These are phyloP conservation scores for Babesia ovata DNA, from an alignment of 169 alveolate genomes.

Conservation along the genomic window DNA sequence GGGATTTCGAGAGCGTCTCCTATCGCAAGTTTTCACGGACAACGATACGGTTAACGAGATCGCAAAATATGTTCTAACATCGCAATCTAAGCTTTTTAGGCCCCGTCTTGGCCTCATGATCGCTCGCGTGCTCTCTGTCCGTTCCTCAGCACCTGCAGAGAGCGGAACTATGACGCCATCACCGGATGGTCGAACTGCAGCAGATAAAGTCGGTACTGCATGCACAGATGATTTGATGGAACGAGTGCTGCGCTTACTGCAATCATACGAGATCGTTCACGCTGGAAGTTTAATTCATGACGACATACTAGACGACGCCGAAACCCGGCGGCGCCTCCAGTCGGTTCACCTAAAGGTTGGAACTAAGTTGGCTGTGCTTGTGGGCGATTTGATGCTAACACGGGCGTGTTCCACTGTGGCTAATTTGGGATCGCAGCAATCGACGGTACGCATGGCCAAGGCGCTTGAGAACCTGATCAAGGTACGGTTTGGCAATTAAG, in stretches of 20 bases:
- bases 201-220: background rate
- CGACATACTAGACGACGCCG: slow-evolving; percentile 81
- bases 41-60: slow-evolving; percentile 20
- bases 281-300: slow-evolving; percentile 83
- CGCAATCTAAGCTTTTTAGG: slow-evolving; percentile 60
- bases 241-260: slow-evolving; percentile 9
- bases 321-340: slow-evolving; percentile 71
- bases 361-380: slow-evolving; percentile 72
- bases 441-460: slow-evolving; percentile 65
- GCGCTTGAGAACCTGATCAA: slow-evolving; percentile 74
- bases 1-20: slow-evolving; percentile 15
- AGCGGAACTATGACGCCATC: background rate
- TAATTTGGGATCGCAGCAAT: slow-evolving; percentile 55
- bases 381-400: slow-evolving; percentile 78
- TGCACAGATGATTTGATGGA: slow-evolving; percentile 1
- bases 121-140: slow-evolving; percentile 17
- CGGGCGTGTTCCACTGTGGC: slow-evolving; percentile 67
- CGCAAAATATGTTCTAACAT: slow-evolving; percentile 3
- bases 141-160: background rate
- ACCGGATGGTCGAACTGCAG: background rate
- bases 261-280: slow-evolving; percentile 80
- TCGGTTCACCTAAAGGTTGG: slow-evolving; percentile 78
- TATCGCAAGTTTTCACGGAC: slow-evolving; percentile 40
- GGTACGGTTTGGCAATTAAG: slow-evolving; percentile 40
- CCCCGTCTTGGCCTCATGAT: slow-evolving; percentile 51